Percentiles rank a stretch among this genome's conserved stretches.
Evolutionary conservation across 2,329 filamentous ascomycete species (phyloP).

Genomic region (Aspergillus ochraceus): DNA sequence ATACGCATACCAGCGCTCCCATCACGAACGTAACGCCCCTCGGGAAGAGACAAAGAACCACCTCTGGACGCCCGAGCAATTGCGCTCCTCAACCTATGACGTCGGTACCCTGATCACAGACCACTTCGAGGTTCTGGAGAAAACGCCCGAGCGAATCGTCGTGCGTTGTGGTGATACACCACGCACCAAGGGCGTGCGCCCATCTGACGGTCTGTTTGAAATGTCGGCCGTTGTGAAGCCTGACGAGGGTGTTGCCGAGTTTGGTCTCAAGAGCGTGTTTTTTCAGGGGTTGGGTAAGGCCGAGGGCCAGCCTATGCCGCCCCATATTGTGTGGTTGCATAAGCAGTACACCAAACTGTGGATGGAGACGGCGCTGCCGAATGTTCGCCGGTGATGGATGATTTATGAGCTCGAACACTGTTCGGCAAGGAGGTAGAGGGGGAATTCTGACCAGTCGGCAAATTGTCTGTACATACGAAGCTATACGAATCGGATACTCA

Average conservation of each 20-base stretch:
- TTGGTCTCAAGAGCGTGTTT: conserved; percentile 66
- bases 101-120: conserved; percentile 66
- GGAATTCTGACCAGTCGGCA: background rate
- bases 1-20: conserved; percentile 56
- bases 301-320: conserved; percentile 46
- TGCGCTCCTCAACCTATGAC: conserved; percentile 59
- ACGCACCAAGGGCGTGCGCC: conserved; percentile 55
- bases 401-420: background rate
- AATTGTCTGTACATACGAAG: background rate
- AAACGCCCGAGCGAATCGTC: conserved; percentile 60
- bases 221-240: conserved; percentile 63
- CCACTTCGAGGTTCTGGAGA: conserved; percentile 71
- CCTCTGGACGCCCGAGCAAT: conserved; percentile 60
- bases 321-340: conserved; percentile 52
- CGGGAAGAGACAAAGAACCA: conserved; percentile 57
- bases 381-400: conserved; percentile 17
- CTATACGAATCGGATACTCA: background rate
- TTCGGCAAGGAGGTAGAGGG: background rate
- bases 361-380: conserved; percentile 53
- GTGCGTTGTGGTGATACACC: conserved; percentile 68
- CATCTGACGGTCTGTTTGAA: conserved; percentile 66
- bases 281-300: conserved; percentile 54
- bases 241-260: conserved; percentile 60
- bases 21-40: conserved; percentile 61
- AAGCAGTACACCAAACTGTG: conserved; percentile 57